These are phyloP conservation scores for Trichoderma atroviride DNA, from an alignment of 2,329 filamentous ascomycete genomes.

Conservation along the genomic window DNA sequence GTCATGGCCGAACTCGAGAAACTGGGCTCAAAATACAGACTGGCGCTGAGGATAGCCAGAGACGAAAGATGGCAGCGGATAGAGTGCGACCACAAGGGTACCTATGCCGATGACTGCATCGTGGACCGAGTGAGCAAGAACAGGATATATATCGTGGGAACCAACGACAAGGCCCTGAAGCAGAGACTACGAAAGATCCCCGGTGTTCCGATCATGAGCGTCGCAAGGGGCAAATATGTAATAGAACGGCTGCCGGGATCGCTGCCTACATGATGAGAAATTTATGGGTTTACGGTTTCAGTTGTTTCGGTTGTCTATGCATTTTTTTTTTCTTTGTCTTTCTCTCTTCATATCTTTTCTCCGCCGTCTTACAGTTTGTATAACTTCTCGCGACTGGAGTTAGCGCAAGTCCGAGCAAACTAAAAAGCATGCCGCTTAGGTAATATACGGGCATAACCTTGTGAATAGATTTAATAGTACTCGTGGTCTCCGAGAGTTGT, in stretches of 20 bases:
- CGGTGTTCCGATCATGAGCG: constrained; percentile 74
- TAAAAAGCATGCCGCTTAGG: constrained; percentile 8
- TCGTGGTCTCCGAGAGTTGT: not conserved
- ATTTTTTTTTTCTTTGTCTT: not conserved
- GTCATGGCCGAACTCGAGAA: constrained; percentile 87
- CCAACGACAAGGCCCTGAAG: constrained; percentile 78
- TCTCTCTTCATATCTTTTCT: not conserved
- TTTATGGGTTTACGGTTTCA: not conserved
- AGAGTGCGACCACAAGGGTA: constrained; percentile 87
- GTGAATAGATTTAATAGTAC: not conserved
- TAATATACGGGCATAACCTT: constrained; percentile 2
- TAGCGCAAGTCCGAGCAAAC: constrained; percentile 21
- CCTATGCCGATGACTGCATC: constrained; percentile 80
- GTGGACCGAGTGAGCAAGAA: constrained; percentile 74
- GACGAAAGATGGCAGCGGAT: constrained; percentile 88
- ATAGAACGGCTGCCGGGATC: constrained; percentile 90
- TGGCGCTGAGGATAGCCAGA: constrained; percentile 81
- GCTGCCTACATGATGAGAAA: constrained; percentile 55
- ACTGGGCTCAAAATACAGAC: constrained; percentile 82
- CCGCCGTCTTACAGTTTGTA: not conserved
- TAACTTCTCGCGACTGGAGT: constrained; percentile 22
- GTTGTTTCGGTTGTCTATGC: not conserved
- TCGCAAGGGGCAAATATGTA: constrained; percentile 87
- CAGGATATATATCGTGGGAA: constrained; percentile 78
- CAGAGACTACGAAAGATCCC: constrained; percentile 74